These are phyloP conservation scores for Coemansia sp. DNA, from an alignment of 192 early-diverging fungal genomes.

Conservation along the genomic window DNA sequence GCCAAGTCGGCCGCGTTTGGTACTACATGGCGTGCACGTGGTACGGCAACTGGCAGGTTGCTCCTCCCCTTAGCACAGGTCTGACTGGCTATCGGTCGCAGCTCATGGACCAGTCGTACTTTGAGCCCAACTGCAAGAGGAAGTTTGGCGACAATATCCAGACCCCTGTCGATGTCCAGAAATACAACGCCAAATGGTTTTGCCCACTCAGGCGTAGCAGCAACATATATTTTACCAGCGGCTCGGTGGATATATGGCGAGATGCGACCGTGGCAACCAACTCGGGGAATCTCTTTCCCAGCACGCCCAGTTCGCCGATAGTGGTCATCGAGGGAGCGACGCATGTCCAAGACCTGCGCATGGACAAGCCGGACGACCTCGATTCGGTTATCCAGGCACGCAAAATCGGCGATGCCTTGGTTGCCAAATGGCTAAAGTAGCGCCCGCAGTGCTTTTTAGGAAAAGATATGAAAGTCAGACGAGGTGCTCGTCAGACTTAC, in stretches of 20 bases:
- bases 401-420: constrained; percentile 11
- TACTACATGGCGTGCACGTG: constrained; percentile 63
- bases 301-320: constrained; percentile 17
- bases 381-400: constrained; percentile 16
- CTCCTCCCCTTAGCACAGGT: constrained; percentile 22
- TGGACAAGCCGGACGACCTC: constrained; percentile 8
- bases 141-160: constrained; percentile 33
- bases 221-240: constrained; percentile 33
- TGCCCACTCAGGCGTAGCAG: constrained; percentile 12
- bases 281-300: constrained; percentile 16
- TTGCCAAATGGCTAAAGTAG: constrained; percentile 18
- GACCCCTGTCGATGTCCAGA: constrained; percentile 17
- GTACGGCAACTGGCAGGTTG: constrained; percentile 60
- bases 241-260: constrained; percentile 28
- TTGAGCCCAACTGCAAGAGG: constrained; percentile 31
- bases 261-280: constrained; percentile 15
- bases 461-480: no score
- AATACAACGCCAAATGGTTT: constrained; percentile 31
- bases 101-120: constrained; percentile 33
- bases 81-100: constrained; percentile 32
- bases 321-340: constrained; percentile 28
- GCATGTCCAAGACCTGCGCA: constrained; percentile 22
- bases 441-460: no score
- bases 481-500: no score
- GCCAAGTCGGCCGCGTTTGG: constrained; percentile 44